Evolutionary conservation across 768 basidiomycete genomes (phyloP), one percentile per base, ranked within the genome.

Genomic region (Hemileccinum rubropunctum): DNA sequence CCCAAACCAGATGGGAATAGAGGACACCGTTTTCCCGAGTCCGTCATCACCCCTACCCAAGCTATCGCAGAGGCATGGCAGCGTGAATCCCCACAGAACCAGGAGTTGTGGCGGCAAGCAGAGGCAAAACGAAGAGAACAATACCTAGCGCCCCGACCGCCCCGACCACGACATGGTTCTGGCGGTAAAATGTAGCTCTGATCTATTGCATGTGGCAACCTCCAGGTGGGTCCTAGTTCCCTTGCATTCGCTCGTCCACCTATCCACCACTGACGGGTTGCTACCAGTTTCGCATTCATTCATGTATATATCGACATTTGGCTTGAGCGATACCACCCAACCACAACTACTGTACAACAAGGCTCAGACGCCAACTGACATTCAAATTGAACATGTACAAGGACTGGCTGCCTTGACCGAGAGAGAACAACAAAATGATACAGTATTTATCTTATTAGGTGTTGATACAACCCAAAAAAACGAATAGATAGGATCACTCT

Each of bases 41-140:
- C 61, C 43, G 55, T 45, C 11, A 54, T 76, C 58, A 74, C 82
- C 11, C 80, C 81, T 33, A 79, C 80, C 4, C 79, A 82, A 54
- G 76, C 79, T 26, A 87, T 89, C 63, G 83, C 81, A 32, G 79
- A 82, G 36, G 82, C 81, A 47, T 88, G 86, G 86, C 78, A 75
- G 61, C 69, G 72, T 42, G 82, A 85, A 66, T 77, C 81, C n/a
- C 51, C 64, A 13, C 79, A 84, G 65, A 80, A 69, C 55, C 77
- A 84, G 63, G 76, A 79, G 46, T 72, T 67, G 54, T 88, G 86
- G 86, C 70, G 74, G 49, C 75, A 79, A 45, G 77, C 76, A 48
- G 77, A 78, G 52, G 73, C 77, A 47, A 77, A 74, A 54, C 65
- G 69, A 42, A 74, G 57, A 61, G 66, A 73, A 58, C 72, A 75